Evolutionary conservation across 345 rosid genomes (phyloP), one percentile per base, ranked within the genome.

Genomic region (Melaleuca quinquenervia): DNA sequence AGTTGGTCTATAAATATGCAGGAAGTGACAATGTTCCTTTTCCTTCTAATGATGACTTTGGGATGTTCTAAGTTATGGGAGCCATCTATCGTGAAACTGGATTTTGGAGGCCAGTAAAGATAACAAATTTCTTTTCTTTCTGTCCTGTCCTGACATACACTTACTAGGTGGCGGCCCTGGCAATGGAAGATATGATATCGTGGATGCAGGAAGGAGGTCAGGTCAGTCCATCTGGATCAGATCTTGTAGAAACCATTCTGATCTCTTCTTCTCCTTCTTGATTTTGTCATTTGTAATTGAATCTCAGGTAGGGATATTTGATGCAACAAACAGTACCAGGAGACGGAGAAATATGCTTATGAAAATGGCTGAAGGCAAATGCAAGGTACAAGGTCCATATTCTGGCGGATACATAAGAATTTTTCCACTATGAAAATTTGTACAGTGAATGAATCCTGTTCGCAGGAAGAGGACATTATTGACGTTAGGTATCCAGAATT

Each of bases 121-220:
- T 54, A 74, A 26, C 85, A 56, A 91, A 93, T 52, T 86, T 91
- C 90, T 93, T 91, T 90, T 92, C 93, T 92, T 88, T 88, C 91
- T 92, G 90, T 94, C 93, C 95, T 94, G 92, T 94, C 93, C 95
- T 94, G 75, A 91, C 90, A 95, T 89, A 88, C 93, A 50, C 94
- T 93, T 89, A 92, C 94, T 95, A 98, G 99, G 99, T 98, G 92
- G 99, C 99, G 88, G 98, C 99, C 88, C 88, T 96, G 90, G 99
- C 99, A 83, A 96, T 98, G 99, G 99, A 98, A 87, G 99, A 98
- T 91, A 95, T 98, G 99, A 95, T 91, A 91, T 93, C 98, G 78
- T 97, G 99, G 99, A 97, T 97, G 99, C 96, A 94, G 90, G 99
- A 96, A 88, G 99, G 99, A 88, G 99, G 99, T 86, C 99, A 97